These are phyloP conservation scores for Saprolegnia parasitica DNA, from an alignment of 352 stramenopile species.

Conservation along the genomic window DNA sequence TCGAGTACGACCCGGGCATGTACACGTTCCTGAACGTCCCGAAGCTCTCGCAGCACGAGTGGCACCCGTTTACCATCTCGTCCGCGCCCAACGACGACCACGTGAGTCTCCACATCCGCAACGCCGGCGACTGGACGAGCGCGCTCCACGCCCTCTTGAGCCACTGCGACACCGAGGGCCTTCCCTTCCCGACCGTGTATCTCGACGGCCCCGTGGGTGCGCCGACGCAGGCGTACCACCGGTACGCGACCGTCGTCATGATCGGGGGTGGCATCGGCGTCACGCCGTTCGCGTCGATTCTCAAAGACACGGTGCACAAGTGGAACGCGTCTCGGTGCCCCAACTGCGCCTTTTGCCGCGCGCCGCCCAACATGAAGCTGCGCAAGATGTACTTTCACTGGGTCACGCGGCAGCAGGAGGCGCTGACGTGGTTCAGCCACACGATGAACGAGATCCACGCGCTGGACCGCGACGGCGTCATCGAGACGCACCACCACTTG, in stretches of 20 bases:
- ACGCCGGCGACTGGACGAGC: constrained; percentile 61
- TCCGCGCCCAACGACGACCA: constrained; percentile 67
- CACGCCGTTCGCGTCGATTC: constrained; percentile 66
- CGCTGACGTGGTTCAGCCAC: constrained; percentile 73
- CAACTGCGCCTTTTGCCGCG: constrained; percentile 47
- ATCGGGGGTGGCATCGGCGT: constrained; percentile 67
- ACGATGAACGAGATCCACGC: constrained; percentile 76
- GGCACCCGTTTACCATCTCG: constrained; percentile 89
- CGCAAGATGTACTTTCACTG: constrained; percentile 84
- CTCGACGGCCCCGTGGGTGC: constrained; percentile 58
- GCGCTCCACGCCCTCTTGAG: constrained; percentile 48
- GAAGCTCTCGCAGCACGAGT: constrained; percentile 66
- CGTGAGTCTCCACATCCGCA: constrained; percentile 64
- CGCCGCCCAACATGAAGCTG: constrained; percentile 59
- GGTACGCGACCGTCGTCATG: constrained; percentile 57
- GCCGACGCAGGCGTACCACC: constrained; percentile 57
- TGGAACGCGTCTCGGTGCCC: constrained; percentile 53
- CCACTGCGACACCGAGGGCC: neutral
- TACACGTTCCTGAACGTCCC: constrained; percentile 84
- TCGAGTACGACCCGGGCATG: constrained; percentile 62
- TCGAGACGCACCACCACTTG: constrained; percentile 83
- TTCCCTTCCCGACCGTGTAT: constrained; percentile 45
- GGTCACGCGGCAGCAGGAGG: constrained; percentile 65
- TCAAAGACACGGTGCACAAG: constrained; percentile 56
- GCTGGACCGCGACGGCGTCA: constrained; percentile 57